Conservation (phyloP, 768 basidiomycete genomes). For the Boletus pseudo-olivaceus region DNA sequence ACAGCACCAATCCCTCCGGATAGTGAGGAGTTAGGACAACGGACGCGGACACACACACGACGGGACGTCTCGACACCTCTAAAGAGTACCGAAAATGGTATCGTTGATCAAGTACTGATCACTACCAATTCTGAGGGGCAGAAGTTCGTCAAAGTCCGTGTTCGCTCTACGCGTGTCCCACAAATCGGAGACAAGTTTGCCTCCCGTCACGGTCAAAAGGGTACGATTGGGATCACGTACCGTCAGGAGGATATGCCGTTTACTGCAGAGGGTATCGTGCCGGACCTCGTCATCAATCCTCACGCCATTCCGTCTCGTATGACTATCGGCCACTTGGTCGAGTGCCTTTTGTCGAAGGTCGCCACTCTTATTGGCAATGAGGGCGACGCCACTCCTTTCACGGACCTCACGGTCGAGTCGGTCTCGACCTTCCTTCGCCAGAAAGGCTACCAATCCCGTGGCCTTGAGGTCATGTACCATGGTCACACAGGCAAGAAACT, state of each 20-base stretch:
- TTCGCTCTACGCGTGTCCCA: constrained; percentile 92
- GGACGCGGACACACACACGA: constrained; percentile 88
- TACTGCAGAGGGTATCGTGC: constrained; percentile 93
- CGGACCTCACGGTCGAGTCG: constrained; percentile 94
- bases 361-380: constrained; percentile 95
- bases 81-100: constrained; percentile 97
- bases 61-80: constrained; percentile 96
- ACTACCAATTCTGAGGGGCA: constrained; percentile 95
- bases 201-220: constrained; percentile 99
- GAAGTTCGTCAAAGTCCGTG: constrained; percentile 97
- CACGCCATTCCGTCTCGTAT: constrained; percentile 99
- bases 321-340: constrained; percentile 99
- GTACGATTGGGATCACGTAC: constrained; percentile 99
- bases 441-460: constrained; percentile 95
- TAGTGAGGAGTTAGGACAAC: constrained; percentile 94
- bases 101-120: constrained; percentile 95
- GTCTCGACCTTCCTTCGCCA: constrained; percentile 89
- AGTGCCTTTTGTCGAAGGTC: constrained; percentile 94
- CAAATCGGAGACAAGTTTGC: constrained; percentile 99
- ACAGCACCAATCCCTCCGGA: constrained; percentile 96
- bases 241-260: constrained; percentile 99
- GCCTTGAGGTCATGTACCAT: constrained; percentile 97
- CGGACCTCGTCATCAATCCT: constrained; percentile 97
- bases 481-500: constrained; percentile 98
- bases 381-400: constrained; percentile 98